Evolutionary conservation across 441 rosid species (phyloP), one percentile per base, ranked within the genome.

Genomic region (Bocquillonia castaneifolia): DNA sequence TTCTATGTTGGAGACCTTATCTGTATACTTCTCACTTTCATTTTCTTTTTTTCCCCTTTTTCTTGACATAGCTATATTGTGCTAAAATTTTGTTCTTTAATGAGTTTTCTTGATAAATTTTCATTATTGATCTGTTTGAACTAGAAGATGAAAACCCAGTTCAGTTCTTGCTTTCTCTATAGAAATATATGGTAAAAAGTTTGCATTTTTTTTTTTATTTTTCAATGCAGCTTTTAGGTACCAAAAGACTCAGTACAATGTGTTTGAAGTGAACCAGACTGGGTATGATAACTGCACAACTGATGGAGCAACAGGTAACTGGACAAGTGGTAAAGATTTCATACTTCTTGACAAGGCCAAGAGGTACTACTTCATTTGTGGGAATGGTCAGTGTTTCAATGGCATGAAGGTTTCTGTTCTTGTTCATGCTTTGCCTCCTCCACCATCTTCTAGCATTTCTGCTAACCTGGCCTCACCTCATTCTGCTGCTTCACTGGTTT

Each of bases 211-310:
- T 65, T 22, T 18, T 58, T 31, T 20, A 55, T 39, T 8, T 8
- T 15, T 39, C 14, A 5, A 8, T 66, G 68, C 86, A 88, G 92
- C 95, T 17, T 86, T 88, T 68, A 86, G 95, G 88, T 88, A 88
- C 78, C 83, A 66, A 51, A 88, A 88, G 88, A 79, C 42, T 3
- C 86, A 83, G 79, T 88, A 83, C 87, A 86, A 81, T 74, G 94
- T 88, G 70, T 88, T 88, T 75, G 64, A 78, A 79, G 94, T 88
- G 85, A 88, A 88, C 81, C 82, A 84, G 70, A 88, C 84, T 13
- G 91, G 95, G 6, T 88, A 88, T 72, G 88, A 85, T 79, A 86
- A 86, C 81, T 88, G 95, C 81, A 85, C 92, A 25, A 89, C 86
- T 12, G 90, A 85, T 5, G 88, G 90, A 34, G 91, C 90, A 2